A percentile compares a stretch with the other conserved stretches of the same genome.
phyloP scores from a whole-genome alignment of 2,329 filamentous ascomycete genomes.

The Xylaria sp. region DNA sequence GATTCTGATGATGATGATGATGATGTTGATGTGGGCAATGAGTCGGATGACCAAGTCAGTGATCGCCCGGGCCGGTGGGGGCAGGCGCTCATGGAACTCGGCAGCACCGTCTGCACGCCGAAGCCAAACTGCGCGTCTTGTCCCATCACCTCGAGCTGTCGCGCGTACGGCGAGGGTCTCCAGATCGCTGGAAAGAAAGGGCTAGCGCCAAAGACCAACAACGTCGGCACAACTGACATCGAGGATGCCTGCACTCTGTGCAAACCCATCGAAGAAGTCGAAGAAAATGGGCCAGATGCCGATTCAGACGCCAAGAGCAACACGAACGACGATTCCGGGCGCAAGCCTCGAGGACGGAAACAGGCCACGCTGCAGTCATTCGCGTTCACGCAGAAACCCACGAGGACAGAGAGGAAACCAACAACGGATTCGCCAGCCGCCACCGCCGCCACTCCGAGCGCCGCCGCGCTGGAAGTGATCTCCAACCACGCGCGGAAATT shows the following conservation, averaged over 20 bases:
- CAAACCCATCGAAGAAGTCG: conserved; percentile 46
- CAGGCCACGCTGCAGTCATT: conserved; percentile 36
- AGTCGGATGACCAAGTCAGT: conserved; percentile 37
- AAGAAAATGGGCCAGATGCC: conserved; percentile 17
- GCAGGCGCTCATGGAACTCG: conserved; percentile 67
- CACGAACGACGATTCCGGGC: conserved; percentile 1
- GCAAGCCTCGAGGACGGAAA: conserved; percentile 15
- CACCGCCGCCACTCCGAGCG: conserved; percentile 16
- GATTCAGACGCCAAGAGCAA: conserved; percentile 23
- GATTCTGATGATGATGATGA: conserved; percentile 36
- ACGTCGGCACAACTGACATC: conserved; percentile 42
- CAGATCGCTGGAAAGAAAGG: conserved; percentile 32
- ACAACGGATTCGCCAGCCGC: conserved; percentile 7
- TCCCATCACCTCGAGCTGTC: conserved; percentile 55
- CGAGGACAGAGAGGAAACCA: conserved; percentile 8
- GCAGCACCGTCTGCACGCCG: conserved; percentile 63
- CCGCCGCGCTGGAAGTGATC: conserved; percentile 39
- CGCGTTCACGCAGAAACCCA: conserved; percentile 26
- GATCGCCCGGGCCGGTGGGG: conserved; percentile 63
- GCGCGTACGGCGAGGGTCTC: conserved; percentile 53
- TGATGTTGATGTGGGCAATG: conserved; percentile 6
- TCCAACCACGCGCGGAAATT: conserved; percentile 53
- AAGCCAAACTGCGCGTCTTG: conserved; percentile 59
- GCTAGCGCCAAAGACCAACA: conserved; percentile 8
- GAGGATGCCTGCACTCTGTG: conserved; percentile 56